These are phyloP conservation scores for Dryadomyces quercus-mongolicae DNA, from an alignment of 2,329 filamentous ascomycete species.

Conservation along the genomic window DNA sequence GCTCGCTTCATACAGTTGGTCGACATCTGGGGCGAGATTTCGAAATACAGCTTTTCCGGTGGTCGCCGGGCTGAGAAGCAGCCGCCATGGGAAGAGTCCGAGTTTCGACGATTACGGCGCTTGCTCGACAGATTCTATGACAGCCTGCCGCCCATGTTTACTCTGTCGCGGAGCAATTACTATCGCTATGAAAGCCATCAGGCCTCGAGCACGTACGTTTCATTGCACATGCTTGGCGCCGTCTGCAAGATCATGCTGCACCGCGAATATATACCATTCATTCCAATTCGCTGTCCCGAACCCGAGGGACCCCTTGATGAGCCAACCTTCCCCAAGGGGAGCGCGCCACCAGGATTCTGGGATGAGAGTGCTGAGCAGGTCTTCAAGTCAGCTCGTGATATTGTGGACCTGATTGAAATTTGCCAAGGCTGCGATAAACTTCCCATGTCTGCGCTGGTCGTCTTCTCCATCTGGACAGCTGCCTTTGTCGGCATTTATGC, in stretches of 20 bases:
- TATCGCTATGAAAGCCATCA: constrained; percentile 53
- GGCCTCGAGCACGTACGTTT: constrained; percentile 51
- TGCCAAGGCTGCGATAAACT: constrained; percentile 44
- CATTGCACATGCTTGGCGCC: constrained; percentile 53
- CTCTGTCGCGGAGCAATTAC: constrained; percentile 48
- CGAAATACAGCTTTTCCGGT: constrained; percentile 39
- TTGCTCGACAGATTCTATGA: constrained; percentile 41
- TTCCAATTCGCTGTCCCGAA: constrained; percentile 40
- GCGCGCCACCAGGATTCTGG: constrained; percentile 46
- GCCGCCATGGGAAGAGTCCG: constrained; percentile 47
- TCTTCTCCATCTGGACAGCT: constrained; percentile 56
- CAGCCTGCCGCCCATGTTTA: constrained; percentile 42
- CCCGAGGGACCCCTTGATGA: constrained; percentile 47
- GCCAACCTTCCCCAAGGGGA: constrained; percentile 36
- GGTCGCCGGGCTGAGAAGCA: constrained; percentile 36
- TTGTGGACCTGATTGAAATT: constrained; percentile 51
- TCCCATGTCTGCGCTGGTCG: constrained; percentile 54
- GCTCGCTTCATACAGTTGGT: constrained; percentile 46
- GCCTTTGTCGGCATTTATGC: constrained; percentile 56
- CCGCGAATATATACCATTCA: constrained; percentile 55
- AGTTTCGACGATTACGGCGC: constrained; percentile 39
- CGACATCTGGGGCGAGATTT: constrained; percentile 46
- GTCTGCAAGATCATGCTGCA: constrained; percentile 57
- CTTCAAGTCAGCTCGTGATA: constrained; percentile 49
- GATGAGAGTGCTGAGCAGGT: constrained; percentile 47